Percentiles rank a stretch among this genome's conserved stretches.
phyloP scores from a whole-genome alignment of 345 rosid genomes.

The Eutrema japonicum region DNA sequence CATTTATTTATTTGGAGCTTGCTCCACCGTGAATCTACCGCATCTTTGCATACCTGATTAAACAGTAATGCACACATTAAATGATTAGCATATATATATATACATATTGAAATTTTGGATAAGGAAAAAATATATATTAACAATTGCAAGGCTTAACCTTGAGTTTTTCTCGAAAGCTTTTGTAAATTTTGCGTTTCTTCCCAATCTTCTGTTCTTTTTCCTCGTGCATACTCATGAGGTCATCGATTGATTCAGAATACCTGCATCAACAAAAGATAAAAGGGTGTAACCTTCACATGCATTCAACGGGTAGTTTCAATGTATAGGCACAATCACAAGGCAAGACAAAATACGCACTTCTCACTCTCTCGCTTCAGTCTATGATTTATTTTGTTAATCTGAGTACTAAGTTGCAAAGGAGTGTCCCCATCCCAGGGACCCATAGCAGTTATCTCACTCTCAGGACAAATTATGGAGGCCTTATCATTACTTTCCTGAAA shows the following conservation, averaged over 20 bases:
- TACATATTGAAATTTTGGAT: not conserved
- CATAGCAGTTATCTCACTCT: slow-evolving; percentile 72
- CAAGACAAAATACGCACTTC: slow-evolving; percentile 49
- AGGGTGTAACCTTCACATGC: slow-evolving; percentile 16
- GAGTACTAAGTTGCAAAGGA: slow-evolving; percentile 74
- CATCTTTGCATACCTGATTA: slow-evolving; percentile 62
- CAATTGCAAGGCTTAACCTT: slow-evolving; percentile 50
- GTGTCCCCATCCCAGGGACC: slow-evolving; percentile 71
- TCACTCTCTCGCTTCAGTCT: slow-evolving; percentile 73
- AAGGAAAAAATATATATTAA: not conserved
- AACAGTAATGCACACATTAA: slow-evolving; percentile 13
- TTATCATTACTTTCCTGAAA: slow-evolving; percentile 70
- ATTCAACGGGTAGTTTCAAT: not conserved
- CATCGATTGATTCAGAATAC: slow-evolving; percentile 82
- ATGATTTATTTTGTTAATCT: slow-evolving; percentile 57
- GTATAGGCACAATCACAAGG: not conserved
- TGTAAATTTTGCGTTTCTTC: slow-evolving; percentile 56
- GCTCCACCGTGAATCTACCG: slow-evolving; percentile 56
- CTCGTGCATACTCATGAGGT: slow-evolving; percentile 59
- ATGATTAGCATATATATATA: not conserved
- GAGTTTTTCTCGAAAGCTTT: slow-evolving; percentile 62
- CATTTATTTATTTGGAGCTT: slow-evolving; percentile 62
- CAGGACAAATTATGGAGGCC: slow-evolving; percentile 89
- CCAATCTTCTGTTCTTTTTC: slow-evolving; percentile 63
- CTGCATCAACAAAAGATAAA: slow-evolving; percentile 48